phyloP scores from a whole-genome alignment of 1,139 yeast species.

The Saccharomyces hybrid region DNA sequence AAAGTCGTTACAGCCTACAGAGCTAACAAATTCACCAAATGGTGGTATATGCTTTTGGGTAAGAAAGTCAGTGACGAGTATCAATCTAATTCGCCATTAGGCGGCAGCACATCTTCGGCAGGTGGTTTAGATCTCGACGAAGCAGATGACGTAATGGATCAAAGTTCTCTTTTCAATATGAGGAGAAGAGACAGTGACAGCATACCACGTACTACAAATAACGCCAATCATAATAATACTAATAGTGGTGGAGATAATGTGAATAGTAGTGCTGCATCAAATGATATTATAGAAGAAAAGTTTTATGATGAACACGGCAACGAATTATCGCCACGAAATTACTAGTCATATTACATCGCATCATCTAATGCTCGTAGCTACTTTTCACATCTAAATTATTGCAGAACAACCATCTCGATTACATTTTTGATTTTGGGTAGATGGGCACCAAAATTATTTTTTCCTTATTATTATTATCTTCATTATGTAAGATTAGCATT shows the following conservation, averaged over 20 bases:
- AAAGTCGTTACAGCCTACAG: constrained; percentile 33
- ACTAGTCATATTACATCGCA: constrained; percentile 7
- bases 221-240: constrained; percentile 2
- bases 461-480: not conserved
- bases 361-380: not conserved
- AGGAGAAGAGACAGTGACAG: constrained; percentile 10
- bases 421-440: not conserved
- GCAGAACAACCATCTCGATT: not conserved
- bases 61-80: constrained; percentile 24
- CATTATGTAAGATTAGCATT: not conserved
- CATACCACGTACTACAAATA: constrained; percentile 7
- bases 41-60: constrained; percentile 27
- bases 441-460: not conserved
- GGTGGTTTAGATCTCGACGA: constrained; percentile 4
- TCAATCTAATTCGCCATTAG: constrained; percentile 27
- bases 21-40: constrained; percentile 24
- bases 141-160: constrained; percentile 2
- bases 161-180: not conserved
- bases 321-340: constrained; percentile 24
- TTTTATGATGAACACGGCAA: constrained; percentile 23
- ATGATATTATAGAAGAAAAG: constrained; percentile 16
- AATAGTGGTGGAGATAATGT: not conserved
- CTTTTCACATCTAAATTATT: not conserved
- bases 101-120: constrained; percentile 19
- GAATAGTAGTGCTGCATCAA: not conserved